phyloP scores from a whole-genome alignment of 2,329 filamentous ascomycete species.

The Cytospora paraplurivora region DNA sequence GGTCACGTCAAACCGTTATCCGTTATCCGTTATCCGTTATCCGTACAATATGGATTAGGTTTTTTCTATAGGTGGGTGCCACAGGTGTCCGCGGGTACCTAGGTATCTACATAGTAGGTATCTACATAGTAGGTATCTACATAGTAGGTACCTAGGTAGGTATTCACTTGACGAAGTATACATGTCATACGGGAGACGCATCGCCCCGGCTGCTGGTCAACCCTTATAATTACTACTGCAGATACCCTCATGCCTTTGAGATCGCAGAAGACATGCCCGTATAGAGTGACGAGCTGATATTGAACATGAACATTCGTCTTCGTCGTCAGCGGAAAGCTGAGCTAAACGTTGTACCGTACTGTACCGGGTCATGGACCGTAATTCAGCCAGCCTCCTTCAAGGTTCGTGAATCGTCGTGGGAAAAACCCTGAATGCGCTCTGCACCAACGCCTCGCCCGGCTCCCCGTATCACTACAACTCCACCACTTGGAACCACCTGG shows the following conservation, averaged over 20 bases:
- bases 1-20: too few relatives aligned
- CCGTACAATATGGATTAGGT: too few relatives aligned
- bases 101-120: neutral
- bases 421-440: neutral
- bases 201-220: too few relatives aligned
- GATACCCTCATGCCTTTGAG: too few relatives aligned
- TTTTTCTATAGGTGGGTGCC: too few relatives aligned
- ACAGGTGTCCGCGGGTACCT: neutral
- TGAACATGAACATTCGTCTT: too few relatives aligned
- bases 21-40: too few relatives aligned
- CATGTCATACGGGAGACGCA: too few relatives aligned
- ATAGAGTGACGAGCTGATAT: too few relatives aligned
- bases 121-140: neutral
- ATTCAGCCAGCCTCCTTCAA: neutral
- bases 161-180: neutral
- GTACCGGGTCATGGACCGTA: neutral
- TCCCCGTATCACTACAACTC: neutral
- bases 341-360: neutral
- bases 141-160: neutral
- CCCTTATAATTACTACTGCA: too few relatives aligned
- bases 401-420: neutral
- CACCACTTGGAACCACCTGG: neutral
- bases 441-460: neutral
- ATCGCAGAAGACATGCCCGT: too few relatives aligned
- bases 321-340: too few relatives aligned